These are phyloP conservation scores for Aspergillus pseudonomiae DNA, from an alignment of 2,329 filamentous ascomycete genomes.

Conservation along the genomic window DNA sequence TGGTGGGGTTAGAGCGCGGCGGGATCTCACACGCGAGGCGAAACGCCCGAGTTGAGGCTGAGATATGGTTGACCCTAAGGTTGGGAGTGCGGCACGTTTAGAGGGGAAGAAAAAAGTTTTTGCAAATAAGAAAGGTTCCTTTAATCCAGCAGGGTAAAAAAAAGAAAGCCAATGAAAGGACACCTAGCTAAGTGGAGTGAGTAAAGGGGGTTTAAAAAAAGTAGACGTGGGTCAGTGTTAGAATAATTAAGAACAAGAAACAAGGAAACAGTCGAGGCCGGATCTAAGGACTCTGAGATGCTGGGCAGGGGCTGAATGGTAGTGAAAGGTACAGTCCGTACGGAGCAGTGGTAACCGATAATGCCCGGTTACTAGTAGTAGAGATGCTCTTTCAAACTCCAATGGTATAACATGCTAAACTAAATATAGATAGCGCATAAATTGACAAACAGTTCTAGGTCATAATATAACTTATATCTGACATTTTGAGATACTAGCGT, in stretches of 20 bases:
- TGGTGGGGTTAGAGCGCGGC: constrained; percentile 28
- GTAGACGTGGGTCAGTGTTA: constrained; percentile 6
- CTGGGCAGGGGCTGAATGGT: background rate
- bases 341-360: background rate
- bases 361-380: no score
- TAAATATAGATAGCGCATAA: background rate
- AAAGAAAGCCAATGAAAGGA: background rate
- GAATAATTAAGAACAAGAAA: constrained; percentile 5
- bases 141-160: background rate
- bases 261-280: background rate
- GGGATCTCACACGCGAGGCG: constrained; percentile 23
- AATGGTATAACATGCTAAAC: background rate
- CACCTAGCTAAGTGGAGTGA: constrained; percentile 7
- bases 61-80: background rate
- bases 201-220: background rate
- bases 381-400: background rate
- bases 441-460: background rate
- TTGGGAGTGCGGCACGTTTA: background rate
- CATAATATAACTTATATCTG: background rate
- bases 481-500: background rate
- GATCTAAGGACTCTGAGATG: background rate
- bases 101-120: background rate
- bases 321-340: background rate
- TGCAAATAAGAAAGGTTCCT: background rate
- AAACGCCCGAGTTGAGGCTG: constrained; percentile 8